phyloP scores from a whole-genome alignment of 2,329 filamentous ascomycete species.

The Colletotrichum noveboracense region DNA sequence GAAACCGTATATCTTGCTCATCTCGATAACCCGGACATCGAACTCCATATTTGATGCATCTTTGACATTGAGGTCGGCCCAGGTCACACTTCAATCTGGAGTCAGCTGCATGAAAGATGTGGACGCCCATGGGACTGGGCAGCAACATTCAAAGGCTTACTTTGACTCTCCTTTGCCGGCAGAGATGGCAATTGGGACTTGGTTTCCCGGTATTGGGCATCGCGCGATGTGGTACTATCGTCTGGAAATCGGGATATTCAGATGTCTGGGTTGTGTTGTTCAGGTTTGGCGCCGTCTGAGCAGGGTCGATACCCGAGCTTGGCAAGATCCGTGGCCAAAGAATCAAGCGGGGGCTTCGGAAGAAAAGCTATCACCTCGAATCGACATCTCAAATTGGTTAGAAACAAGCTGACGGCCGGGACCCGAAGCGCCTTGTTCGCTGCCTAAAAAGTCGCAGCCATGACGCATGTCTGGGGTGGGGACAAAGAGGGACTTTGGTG shows the following conservation, averaged over 20 bases:
- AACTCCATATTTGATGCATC: constrained; percentile 45
- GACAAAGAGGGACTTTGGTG: neutral
- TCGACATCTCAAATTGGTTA: neutral
- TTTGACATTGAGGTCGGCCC: constrained; percentile 40
- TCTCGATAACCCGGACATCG: constrained; percentile 45
- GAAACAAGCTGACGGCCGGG: neutral
- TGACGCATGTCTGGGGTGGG: neutral
- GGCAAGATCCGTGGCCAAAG: neutral
- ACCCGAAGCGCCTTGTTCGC: neutral
- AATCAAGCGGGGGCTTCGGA: neutral
- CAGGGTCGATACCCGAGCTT: neutral
- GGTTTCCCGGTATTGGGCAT: constrained; percentile 48
- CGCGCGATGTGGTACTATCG: neutral
- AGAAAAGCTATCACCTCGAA: neutral
- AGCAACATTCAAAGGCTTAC: constrained; percentile 28
- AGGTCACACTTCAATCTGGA: constrained; percentile 40
- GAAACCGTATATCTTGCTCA: constrained; percentile 44
- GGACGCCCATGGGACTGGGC: neutral
- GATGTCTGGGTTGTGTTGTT: neutral
- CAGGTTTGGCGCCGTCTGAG: neutral
- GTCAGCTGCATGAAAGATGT: neutral
- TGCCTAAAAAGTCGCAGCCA: neutral
- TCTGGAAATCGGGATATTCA: neutral
- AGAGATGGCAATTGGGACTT: constrained; percentile 46
- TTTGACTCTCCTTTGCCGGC: constrained; percentile 45